Conservation (phyloP, 768 basidiomycete genomes). For the Collybia mongolica region DNA sequence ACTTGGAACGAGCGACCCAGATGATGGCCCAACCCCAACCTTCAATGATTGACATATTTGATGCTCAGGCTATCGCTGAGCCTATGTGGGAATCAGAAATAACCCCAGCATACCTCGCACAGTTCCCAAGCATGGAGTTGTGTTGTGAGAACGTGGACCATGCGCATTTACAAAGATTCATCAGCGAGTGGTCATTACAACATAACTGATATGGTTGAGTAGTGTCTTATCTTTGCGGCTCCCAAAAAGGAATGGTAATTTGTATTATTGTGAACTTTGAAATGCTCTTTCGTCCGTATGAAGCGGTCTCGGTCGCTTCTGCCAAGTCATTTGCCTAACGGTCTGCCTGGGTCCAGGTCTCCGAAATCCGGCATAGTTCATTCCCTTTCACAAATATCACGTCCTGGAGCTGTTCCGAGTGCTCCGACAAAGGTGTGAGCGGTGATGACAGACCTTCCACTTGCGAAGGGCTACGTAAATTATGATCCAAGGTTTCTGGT, state of each 20-base stretch:
- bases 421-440: background rate
- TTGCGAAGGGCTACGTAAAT: no score
- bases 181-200: no score
- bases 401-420: background rate
- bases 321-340: no score
- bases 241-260: no score
- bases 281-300: no score
- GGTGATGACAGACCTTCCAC: no score
- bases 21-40: conserved; percentile 10
- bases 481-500: background rate
- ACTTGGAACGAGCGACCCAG: conserved; percentile 5
- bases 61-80: background rate
- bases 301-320: no score
- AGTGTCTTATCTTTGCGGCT: no score
- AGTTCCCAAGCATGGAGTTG: conserved; percentile 7
- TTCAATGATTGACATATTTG: conserved; percentile 6
- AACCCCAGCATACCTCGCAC: background rate
- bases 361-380: background rate
- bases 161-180: background rate
- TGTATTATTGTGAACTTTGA: no score
- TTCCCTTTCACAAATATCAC: background rate
- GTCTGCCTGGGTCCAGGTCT: background rate
- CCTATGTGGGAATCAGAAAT: conserved; percentile 3
- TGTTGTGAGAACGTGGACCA: background rate
- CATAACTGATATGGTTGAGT: no score